These are phyloP conservation scores for Pestalotiopsis sp. DNA, from an alignment of 2,329 filamentous ascomycete species.

Conservation along the genomic window DNA sequence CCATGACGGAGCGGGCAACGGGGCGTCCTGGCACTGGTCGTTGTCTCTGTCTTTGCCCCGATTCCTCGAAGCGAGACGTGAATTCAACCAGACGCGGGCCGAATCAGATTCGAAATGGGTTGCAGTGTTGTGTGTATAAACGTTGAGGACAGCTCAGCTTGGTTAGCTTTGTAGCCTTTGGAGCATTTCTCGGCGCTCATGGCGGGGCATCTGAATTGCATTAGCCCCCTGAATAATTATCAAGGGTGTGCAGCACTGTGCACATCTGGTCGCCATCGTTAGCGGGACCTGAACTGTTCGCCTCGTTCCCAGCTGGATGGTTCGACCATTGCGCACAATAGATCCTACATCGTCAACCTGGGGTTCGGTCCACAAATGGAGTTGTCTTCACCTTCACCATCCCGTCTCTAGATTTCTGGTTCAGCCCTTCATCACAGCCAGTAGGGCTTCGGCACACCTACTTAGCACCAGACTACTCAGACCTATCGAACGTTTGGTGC, in stretches of 20 bases:
- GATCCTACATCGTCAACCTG: not conserved
- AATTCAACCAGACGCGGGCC: not conserved
- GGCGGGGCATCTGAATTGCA: not conserved
- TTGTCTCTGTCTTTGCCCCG: not conserved
- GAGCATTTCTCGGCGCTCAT: not conserved
- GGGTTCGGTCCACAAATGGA: not conserved
- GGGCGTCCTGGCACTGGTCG: not conserved
- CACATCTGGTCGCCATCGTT: not conserved
- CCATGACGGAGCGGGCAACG: slow-evolving; percentile 2
- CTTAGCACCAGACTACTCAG: not conserved
- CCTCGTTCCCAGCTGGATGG: not conserved
- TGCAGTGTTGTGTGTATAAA: not conserved
- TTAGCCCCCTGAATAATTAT: not conserved
- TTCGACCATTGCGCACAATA: not conserved
- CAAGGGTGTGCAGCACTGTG: not conserved
- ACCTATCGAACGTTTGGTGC: too few relatives aligned
- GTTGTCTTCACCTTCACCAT: not conserved
- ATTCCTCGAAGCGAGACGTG: not conserved
- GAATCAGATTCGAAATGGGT: not conserved
- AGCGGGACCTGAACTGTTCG: not conserved
- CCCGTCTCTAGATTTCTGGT: not conserved
- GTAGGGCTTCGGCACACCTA: not conserved
- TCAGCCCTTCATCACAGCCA: not conserved
- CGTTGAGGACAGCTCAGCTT: not conserved
- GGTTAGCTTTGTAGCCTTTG: not conserved